Conservation (phyloP, 2,329 filamentous ascomycete genomes). For the Leptodontidium sp. region DNA sequence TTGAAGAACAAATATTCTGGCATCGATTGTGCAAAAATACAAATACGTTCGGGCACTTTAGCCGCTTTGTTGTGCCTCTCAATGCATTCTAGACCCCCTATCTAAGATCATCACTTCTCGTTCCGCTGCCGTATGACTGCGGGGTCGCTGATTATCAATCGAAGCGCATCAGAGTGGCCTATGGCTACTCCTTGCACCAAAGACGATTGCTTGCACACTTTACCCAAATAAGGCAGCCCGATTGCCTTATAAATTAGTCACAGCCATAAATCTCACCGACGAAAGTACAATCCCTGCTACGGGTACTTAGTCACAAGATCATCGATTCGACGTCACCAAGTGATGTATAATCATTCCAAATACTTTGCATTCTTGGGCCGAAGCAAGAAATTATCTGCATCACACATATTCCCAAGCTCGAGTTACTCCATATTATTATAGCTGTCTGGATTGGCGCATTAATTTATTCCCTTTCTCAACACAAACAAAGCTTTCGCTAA, state of each 20-base stretch:
- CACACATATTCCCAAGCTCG: too few species aligned
- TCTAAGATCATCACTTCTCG: background rate
- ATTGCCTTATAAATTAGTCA: background rate
- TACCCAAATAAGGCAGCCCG: too few species aligned
- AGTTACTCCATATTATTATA: too few species aligned
- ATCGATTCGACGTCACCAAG: too few species aligned
- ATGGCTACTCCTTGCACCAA: background rate
- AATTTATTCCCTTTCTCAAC: too few species aligned
- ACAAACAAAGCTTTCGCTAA: background rate
- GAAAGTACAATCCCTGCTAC: background rate
- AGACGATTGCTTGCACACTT: background rate
- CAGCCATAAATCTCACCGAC: background rate
- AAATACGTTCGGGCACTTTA: too few species aligned
- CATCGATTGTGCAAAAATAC: background rate
- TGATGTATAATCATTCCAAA: too few species aligned
- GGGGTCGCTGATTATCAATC: conserved; percentile 7
- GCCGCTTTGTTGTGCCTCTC: background rate
- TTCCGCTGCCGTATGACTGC: background rate
- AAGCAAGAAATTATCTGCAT: too few species aligned
- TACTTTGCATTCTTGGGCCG: too few species aligned
- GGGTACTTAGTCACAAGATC: background rate
- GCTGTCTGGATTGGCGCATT: too few species aligned
- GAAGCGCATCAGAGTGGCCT: background rate
- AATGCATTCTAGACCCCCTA: background rate
- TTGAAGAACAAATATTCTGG: background rate